Base-by-base conservation (phyloP, 164 flowering plant species). In the Aristolochia californica region DNA sequence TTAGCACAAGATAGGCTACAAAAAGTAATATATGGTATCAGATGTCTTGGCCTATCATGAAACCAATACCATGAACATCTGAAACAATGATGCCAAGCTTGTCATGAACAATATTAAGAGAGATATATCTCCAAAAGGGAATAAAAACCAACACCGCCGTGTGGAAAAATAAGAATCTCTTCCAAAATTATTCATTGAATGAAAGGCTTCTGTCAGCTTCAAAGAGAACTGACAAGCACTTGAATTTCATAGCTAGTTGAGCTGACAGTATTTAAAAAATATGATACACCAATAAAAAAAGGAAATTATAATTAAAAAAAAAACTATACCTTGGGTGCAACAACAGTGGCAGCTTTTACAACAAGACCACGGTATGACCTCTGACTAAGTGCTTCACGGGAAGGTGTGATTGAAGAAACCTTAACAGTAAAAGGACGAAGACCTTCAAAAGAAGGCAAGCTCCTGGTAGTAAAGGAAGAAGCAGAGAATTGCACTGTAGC, bases 321-420 rank as follows among this genome's bases (percentile, higher is more conserved):
- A 18, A 27, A 44, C 15, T 12, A 47, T 62, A 90, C 97, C 95
- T 88, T 91, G 21, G 98, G 96, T 1, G 96, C 83, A 56, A 88
- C 88, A 15, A 73, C 80, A 24, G 90, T 80, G 22, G 95, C 95
- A 51, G 98, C 95, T 69, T 69, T 88, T 34, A 86, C 87, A 23
- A 68, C 76, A 45, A 88, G 80, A 9, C 83, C 64, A 1, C 67
- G 60, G 25, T 50, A 60, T 27, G 47, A 20, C 34, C 63, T 60
- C 47, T 60, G 45, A 25, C 25, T 50, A 25, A 50, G 47, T 5
- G 17, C 62, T 1, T 50, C 56, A 20, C 48, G 30, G 38, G 24
- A 60, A 14, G 54, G 45, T 22, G 30, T 34, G 28, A 51, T 13
- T 11, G 40, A 60, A 20, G 63, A 22, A 44, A 62, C 34, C 58